Conservation (phyloP, 1,139 yeast genomes). For the Wickerhamomyces sp. region DNA sequence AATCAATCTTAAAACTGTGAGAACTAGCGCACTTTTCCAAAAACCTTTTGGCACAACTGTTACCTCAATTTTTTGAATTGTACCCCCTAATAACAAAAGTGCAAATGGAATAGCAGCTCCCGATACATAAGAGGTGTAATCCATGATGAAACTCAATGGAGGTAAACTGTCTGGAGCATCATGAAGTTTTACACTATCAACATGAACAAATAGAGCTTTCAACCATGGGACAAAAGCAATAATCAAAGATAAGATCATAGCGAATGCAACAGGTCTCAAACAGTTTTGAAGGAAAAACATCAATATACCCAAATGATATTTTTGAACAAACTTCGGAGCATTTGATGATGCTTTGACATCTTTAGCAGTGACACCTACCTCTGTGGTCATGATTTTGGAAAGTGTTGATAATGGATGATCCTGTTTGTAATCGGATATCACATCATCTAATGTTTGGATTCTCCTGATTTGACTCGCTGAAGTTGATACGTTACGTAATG, state of each 20-base stretch:
- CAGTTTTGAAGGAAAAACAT: constrained; percentile 43
- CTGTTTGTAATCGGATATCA: background rate
- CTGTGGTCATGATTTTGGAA: constrained; percentile 16
- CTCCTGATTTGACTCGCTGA: no score
- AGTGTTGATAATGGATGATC: constrained; percentile 3
- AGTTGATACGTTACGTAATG: no score
- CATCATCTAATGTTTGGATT: background rate
- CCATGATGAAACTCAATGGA: constrained; percentile 77
- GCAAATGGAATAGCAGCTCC: constrained; percentile 88
- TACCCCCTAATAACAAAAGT: constrained; percentile 74
- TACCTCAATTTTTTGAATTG: constrained; percentile 66
- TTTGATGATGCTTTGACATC: constrained; percentile 24
- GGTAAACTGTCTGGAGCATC: constrained; percentile 82
- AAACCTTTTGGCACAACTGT: constrained; percentile 59
- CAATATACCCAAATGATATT: constrained; percentile 27
- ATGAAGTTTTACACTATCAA: constrained; percentile 34
- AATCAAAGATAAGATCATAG: constrained; percentile 56
- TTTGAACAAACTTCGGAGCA: constrained; percentile 24
- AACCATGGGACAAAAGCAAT: constrained; percentile 84
- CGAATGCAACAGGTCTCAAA: constrained; percentile 60
- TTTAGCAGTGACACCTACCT: constrained; percentile 14
- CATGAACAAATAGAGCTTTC: constrained; percentile 65
- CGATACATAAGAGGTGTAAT: constrained; percentile 71
- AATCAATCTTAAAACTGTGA: constrained; percentile 44
- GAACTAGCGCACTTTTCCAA: constrained; percentile 51